Evolutionary conservation across 805 yeast genomes (phyloP), one percentile per base, ranked within the genome.

Genomic region (Cyberlindnera xylosilytica): DNA sequence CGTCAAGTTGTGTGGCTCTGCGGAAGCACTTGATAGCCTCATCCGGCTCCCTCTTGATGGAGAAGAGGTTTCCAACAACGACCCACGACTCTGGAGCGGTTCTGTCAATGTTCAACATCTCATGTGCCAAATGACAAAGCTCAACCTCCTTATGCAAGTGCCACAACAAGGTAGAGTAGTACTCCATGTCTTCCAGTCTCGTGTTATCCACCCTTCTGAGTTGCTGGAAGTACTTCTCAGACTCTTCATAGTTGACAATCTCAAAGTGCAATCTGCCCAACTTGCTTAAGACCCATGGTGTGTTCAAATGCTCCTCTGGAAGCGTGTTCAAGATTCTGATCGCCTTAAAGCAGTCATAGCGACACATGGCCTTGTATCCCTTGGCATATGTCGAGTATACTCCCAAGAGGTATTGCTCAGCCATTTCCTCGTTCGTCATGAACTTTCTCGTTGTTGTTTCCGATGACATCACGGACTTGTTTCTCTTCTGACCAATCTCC

Each of bases 111-210:
- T 81, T 86, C 48, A 81, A 70, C 32, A 91, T 68, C 51, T 89
- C 97, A 58, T 86, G 87, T 3, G 96, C 86, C 43, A 93, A 69
- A 54, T 74, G 80, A n/a, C 93, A 81, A 39, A 93, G 70, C 42
- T 83, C 90, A 17, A 79, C 76, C 36, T 85, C 89, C 55, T 81
- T 82, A 42, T 85, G 91, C 38, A 89, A 65, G 66, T 93, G 98
- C 99, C 99, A 91, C 45, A 91, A 69, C 22, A 89, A 68, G 0
- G 98, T 91, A 0, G 97, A 88, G 58, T 78, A 89, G 53, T 81
- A 79, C 57, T 93, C 98, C 93, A 91, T 87, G 58, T 89, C 98
- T 47, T 79, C 81, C 13, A 83, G 60, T 43, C 98, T 72, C 10
- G 90, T 85, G 32, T 91, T 76, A 63, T 89, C 96, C 20, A 82